A percentile compares a stretch with the other conserved stretches of the same genome.
These are phyloP conservation scores for Thyridium curvatum DNA, from an alignment of 2,329 filamentous ascomycete species.

Conservation along the genomic window DNA sequence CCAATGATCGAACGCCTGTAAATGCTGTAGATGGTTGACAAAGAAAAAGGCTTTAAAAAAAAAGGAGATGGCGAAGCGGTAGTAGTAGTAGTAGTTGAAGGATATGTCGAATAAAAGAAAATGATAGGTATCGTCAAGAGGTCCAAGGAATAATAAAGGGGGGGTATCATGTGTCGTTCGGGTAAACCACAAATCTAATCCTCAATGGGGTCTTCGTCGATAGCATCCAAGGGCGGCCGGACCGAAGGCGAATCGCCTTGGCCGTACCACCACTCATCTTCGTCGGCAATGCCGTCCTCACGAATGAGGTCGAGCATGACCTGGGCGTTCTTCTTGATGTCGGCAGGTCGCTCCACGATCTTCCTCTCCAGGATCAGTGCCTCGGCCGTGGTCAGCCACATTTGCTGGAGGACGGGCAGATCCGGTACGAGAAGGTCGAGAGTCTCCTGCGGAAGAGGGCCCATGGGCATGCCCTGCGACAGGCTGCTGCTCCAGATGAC, in stretches of 20 bases:
- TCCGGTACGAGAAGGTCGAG: constrained; percentile 45
- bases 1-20: constrained; percentile 13
- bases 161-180: too few relatives aligned
- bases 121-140: not conserved
- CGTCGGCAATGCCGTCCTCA: constrained; percentile 51
- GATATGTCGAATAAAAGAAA: not conserved
- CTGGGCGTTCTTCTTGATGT: constrained; percentile 58
- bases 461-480: constrained; percentile 57
- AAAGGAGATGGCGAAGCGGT: not conserved
- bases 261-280: constrained; percentile 60
- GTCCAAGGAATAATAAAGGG: too few relatives aligned
- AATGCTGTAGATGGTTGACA: constrained; percentile 13
- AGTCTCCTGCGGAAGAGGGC: constrained; percentile 42
- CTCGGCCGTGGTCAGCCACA: constrained; percentile 59
- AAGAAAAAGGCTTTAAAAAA: not conserved
- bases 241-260: constrained; percentile 47
- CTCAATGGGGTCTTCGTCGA: constrained; percentile 44
- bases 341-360: constrained; percentile 50
- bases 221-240: constrained; percentile 41
- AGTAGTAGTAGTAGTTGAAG: not conserved
- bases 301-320: constrained; percentile 59
- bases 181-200: constrained; percentile 9
- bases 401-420: constrained; percentile 50
- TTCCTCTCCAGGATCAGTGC: constrained; percentile 52
- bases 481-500: constrained; percentile 54